These are phyloP conservation scores for Suillus paluster DNA, from an alignment of 768 basidiomycete genomes.

Conservation along the genomic window DNA sequence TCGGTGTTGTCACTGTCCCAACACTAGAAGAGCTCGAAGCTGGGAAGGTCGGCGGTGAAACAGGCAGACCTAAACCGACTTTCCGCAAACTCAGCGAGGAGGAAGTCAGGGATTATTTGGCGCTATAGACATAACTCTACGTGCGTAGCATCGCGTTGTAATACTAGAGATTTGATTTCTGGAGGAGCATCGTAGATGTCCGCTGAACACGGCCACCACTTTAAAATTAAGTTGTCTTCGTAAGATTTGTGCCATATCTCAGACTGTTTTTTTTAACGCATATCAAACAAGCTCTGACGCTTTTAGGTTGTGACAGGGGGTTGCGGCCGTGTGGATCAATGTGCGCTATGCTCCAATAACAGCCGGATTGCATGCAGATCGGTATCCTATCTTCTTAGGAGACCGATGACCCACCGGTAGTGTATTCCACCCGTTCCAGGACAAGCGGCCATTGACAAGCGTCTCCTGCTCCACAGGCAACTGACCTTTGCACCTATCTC, in stretches of 20 bases:
- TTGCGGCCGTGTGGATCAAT: neutral
- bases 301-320: neutral
- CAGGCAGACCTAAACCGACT: slow-evolving; percentile 77
- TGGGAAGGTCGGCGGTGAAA: slow-evolving; percentile 69
- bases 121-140: slow-evolving; percentile 56
- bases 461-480: neutral
- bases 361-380: neutral
- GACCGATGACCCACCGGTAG: neutral
- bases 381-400: neutral
- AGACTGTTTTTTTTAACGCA: neutral
- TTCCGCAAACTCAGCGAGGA: slow-evolving; percentile 97
- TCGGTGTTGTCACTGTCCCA: slow-evolving; percentile 93
- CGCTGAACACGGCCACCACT: neutral
- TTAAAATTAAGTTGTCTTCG: neutral
- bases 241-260: neutral
- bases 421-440: neutral
- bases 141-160: slow-evolving; percentile 27
- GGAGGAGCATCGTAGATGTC: slow-evolving; percentile 1
- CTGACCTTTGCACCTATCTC: neutral
- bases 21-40: slow-evolving; percentile 60
- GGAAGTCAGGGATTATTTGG: slow-evolving; percentile 95
- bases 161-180: slow-evolving; percentile 8
- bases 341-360: neutral
- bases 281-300: neutral
- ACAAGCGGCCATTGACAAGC: neutral